Evolutionary conservation across 768 basidiomycete genomes (phyloP).

Genomic region (Calvatia gigantea): DNA sequence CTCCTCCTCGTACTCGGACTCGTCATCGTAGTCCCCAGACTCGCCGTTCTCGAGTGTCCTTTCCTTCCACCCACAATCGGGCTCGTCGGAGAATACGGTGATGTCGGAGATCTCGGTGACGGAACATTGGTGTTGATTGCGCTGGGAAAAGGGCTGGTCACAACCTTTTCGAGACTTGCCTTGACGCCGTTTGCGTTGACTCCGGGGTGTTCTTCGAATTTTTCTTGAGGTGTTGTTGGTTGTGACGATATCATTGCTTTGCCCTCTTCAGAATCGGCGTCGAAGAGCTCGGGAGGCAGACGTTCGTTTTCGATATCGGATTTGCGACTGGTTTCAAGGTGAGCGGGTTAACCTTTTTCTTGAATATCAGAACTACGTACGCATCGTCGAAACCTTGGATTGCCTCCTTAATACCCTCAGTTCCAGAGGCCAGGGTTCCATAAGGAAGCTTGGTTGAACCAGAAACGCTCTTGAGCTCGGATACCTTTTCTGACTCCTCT

Average conservation of each 20-base stretch:
- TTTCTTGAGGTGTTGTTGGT: constrained; percentile 58
- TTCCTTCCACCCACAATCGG: constrained; percentile 50
- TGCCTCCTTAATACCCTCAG: constrained; percentile 93
- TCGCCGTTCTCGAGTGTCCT: constrained; percentile 73
- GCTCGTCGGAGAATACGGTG: constrained; percentile 30
- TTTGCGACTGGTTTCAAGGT: constrained; percentile 62
- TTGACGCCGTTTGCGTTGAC: constrained; percentile 43
- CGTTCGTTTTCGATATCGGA: constrained; percentile 99
- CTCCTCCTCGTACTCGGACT: constrained; percentile 89
- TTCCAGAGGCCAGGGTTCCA: constrained; percentile 80
- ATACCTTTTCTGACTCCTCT: constrained; percentile 97
- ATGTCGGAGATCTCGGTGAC: constrained; percentile 23
- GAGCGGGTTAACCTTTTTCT: neutral
- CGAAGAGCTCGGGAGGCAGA: constrained; percentile 92
- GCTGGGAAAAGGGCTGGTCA: constrained; percentile 22
- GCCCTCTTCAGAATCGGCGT: constrained; percentile 70
- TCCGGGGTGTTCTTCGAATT: constrained; percentile 35
- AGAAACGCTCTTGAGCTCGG: constrained; percentile 90
- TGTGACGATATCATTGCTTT: constrained; percentile 52
- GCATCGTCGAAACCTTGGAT: constrained; percentile 95
- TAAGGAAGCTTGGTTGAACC: constrained; percentile 77
- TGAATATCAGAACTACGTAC: constrained; percentile 45
- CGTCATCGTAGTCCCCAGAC: constrained; percentile 93
- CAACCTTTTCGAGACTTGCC: constrained; percentile 39
- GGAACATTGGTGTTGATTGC: constrained; percentile 19